Percentiles rank a stretch among this genome's conserved stretches.
phyloP scores from a whole-genome alignment of 352 stramenopile genomes.

The Globisporangium okanoganense region DNA sequence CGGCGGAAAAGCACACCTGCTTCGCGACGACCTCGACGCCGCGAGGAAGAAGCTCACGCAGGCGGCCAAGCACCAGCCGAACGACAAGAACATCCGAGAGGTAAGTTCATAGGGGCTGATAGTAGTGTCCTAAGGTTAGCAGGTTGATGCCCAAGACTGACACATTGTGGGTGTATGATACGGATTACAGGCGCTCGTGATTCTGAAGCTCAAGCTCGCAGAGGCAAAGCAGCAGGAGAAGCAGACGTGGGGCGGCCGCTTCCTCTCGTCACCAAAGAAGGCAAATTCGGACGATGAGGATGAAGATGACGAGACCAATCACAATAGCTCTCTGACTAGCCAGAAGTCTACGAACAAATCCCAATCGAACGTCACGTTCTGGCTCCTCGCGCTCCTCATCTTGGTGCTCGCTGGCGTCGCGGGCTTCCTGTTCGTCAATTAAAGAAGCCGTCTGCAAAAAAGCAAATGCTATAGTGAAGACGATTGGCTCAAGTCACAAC shows the following conservation, averaged over 20 bases:
- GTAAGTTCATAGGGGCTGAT: constrained; percentile 14
- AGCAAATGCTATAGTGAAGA: background rate
- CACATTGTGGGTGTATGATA: background rate
- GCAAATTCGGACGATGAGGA: constrained; percentile 22
- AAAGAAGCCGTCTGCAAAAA: background rate
- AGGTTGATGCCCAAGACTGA: background rate
- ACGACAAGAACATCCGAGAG: constrained; percentile 70
- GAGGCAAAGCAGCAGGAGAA: constrained; percentile 66
- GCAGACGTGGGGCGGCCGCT: constrained; percentile 59
- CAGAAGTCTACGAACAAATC: constrained; percentile 2
- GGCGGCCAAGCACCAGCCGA: constrained; percentile 52
- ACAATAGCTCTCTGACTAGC: background rate
- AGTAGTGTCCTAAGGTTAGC: background rate
- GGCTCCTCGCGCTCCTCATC: constrained; percentile 35
- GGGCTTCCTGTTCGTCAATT: constrained; percentile 22
- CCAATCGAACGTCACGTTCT: constrained; percentile 22
- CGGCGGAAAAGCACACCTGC: constrained; percentile 53
- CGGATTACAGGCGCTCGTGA: constrained; percentile 29
- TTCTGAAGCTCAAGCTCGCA: constrained; percentile 38
- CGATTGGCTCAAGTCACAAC: background rate
- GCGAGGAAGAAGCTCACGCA: constrained; percentile 64
- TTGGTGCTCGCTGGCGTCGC: constrained; percentile 30
- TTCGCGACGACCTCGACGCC: constrained; percentile 49
- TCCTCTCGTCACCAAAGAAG: constrained; percentile 20
- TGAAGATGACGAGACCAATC: background rate